Evolutionary conservation across 2,329 filamentous ascomycete species (phyloP).

Genomic region (Gyromitra esculenta): DNA sequence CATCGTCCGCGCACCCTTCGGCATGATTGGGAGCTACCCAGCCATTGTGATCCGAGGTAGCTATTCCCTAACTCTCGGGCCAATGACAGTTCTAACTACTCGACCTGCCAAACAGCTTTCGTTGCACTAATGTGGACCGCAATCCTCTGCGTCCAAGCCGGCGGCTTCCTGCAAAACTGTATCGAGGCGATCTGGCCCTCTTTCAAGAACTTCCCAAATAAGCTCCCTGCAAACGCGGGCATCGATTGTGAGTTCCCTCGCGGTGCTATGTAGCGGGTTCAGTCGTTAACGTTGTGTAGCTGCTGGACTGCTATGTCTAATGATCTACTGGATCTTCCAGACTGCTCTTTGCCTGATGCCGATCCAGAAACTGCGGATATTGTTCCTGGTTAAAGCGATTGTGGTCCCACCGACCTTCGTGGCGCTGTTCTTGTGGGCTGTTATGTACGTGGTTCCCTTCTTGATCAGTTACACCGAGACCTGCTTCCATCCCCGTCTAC

Average conservation of each 20-base stretch:
- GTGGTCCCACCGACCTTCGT: slow-evolving; percentile 63
- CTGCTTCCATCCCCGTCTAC: neutral
- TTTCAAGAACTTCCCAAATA: slow-evolving; percentile 63
- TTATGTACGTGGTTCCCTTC: slow-evolving; percentile 47
- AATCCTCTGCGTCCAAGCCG: slow-evolving; percentile 64
- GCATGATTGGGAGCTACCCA: slow-evolving; percentile 62
- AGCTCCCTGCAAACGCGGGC: slow-evolving; percentile 62
- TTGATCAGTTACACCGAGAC: neutral
- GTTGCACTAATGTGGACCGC: slow-evolving; percentile 64
- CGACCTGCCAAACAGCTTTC: slow-evolving; percentile 55
- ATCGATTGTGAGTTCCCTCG: slow-evolving; percentile 59
- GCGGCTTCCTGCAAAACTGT: slow-evolving; percentile 62
- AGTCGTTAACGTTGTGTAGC: slow-evolving; percentile 56
- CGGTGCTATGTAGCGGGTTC: slow-evolving; percentile 54
- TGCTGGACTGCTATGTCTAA: slow-evolving; percentile 64
- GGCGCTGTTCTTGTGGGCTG: slow-evolving; percentile 63
- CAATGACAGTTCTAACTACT: neutral
- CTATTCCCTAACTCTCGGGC: neutral
- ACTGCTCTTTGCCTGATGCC: slow-evolving; percentile 62
- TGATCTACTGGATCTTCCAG: slow-evolving; percentile 66
- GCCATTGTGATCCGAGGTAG: slow-evolving; percentile 62
- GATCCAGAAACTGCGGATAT: slow-evolving; percentile 62
- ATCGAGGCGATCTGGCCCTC: slow-evolving; percentile 64
- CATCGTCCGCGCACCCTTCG: slow-evolving; percentile 63
- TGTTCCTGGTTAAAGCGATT: slow-evolving; percentile 63